Conservation (phyloP, 306 rosid species). For the Quercus rubra region DNA sequence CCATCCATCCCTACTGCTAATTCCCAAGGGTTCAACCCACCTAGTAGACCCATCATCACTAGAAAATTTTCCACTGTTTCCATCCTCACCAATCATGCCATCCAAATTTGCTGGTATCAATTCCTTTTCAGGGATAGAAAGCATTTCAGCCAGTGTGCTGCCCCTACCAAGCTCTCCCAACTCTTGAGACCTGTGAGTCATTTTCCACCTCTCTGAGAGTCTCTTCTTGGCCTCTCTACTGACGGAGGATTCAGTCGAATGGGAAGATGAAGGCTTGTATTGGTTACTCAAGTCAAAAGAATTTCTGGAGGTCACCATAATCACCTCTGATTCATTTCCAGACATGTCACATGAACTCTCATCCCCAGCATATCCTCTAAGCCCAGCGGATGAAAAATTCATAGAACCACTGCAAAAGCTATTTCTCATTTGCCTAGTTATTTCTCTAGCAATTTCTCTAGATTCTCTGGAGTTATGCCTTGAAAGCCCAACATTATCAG, state of each 20-base stretch:
- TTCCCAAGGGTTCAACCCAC: constrained; percentile 73
- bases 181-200: constrained; percentile 61
- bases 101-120: constrained; percentile 27
- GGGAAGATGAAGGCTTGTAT: constrained; percentile 47
- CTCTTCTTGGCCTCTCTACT: constrained; percentile 93
- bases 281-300: constrained; percentile 37
- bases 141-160: constrained; percentile 94
- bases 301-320: constrained; percentile 36
- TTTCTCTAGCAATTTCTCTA: constrained; percentile 73
- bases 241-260: constrained; percentile 62
- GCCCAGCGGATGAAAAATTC: constrained; percentile 45
- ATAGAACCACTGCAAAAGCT: constrained; percentile 34
- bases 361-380: constrained; percentile 60
- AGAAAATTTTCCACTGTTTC: constrained; percentile 35
- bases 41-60: constrained; percentile 39
- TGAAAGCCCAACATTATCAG: constrained; percentile 33
- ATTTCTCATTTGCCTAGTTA: constrained; percentile 71
- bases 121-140: constrained; percentile 70
- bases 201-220: constrained; percentile 87
- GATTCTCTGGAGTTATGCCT: constrained; percentile 67
- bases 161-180: constrained; percentile 52
- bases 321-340: constrained; percentile 57
- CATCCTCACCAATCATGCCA: constrained; percentile 32
- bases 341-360: constrained; percentile 64
- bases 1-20: constrained; percentile 99